phyloP scores from a whole-genome alignment of 148 eudicot genomes.

The Rhododendron simsii region DNA sequence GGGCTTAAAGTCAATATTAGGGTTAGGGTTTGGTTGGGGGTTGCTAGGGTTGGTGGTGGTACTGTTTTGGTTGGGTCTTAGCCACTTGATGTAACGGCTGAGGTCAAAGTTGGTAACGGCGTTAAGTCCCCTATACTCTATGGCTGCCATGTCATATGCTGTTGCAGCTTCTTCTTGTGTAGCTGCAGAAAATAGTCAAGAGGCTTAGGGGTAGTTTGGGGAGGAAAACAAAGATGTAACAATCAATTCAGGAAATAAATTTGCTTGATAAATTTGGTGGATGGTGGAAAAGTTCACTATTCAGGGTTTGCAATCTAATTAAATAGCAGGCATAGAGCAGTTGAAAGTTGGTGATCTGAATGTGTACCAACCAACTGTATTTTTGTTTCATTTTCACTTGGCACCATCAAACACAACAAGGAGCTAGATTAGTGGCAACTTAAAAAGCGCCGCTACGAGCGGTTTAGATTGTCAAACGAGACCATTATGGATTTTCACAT shows the following conservation, averaged over 20 bases:
- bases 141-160: slow-evolving; percentile 86
- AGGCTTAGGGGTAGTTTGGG: slow-evolving; percentile 14
- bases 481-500: neutral
- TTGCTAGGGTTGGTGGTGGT: neutral
- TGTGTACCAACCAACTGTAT: slow-evolving; percentile 13
- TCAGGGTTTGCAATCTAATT: neutral
- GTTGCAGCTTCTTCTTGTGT: slow-evolving; percentile 94
- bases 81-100: slow-evolving; percentile 57
- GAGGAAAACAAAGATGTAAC: neutral
- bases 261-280: slow-evolving; percentile 39
- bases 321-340: slow-evolving; percentile 28
- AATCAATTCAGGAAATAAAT: slow-evolving; percentile 18
- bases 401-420: neutral
- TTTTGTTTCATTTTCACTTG: neutral
- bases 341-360: slow-evolving; percentile 55
- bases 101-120: slow-evolving; percentile 91
- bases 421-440: neutral
- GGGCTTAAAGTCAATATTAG: neutral
- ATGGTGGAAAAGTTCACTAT: slow-evolving; percentile 25
- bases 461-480: neutral
- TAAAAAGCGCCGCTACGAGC: neutral
- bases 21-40: slow-evolving; percentile 23
- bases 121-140: slow-evolving; percentile 66
- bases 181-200: slow-evolving; percentile 30
- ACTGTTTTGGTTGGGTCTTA: slow-evolving; percentile 25